These are phyloP conservation scores for Helicostylum pulchrum DNA, from an alignment of 192 early-diverging fungal genomes.

Conservation along the genomic window DNA sequence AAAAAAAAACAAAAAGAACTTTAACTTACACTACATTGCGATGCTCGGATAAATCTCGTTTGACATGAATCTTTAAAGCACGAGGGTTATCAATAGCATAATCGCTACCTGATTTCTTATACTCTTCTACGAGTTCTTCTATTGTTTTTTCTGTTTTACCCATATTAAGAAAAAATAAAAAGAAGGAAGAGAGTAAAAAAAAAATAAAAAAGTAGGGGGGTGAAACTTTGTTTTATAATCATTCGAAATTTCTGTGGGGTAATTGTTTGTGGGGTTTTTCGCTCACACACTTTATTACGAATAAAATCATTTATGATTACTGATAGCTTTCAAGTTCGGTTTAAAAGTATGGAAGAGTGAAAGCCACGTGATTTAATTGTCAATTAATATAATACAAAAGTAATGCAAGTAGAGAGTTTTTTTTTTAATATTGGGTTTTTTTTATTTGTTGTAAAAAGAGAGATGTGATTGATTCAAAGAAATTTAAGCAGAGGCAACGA, in stretches of 20 bases:
- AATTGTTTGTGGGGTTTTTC: conserved; percentile 1
- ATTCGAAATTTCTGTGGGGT: too few species aligned
- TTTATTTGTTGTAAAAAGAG: conserved; percentile 8
- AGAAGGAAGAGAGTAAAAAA: not conserved
- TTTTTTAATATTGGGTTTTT: not conserved
- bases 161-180: not conserved
- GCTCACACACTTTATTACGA: too few species aligned
- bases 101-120: not conserved
- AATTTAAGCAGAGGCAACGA: conserved; percentile 23
- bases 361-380: too few species aligned
- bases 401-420: not conserved
- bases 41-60: conserved; percentile 20
- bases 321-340: too few species aligned
- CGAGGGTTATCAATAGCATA: not conserved
- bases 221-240: too few species aligned
- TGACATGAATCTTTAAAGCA: conserved; percentile 12
- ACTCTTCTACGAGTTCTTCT: not conserved
- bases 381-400: not conserved
- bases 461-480: too few species aligned
- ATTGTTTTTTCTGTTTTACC: not conserved
- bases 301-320: too few species aligned
- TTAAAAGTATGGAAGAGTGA: too few species aligned
- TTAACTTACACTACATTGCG: conserved; percentile 35
- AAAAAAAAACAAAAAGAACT: not conserved
- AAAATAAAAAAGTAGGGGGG: not conserved